Base-by-base conservation (phyloP, 306 rosid genomes). In the Malus sieversii region DNA sequence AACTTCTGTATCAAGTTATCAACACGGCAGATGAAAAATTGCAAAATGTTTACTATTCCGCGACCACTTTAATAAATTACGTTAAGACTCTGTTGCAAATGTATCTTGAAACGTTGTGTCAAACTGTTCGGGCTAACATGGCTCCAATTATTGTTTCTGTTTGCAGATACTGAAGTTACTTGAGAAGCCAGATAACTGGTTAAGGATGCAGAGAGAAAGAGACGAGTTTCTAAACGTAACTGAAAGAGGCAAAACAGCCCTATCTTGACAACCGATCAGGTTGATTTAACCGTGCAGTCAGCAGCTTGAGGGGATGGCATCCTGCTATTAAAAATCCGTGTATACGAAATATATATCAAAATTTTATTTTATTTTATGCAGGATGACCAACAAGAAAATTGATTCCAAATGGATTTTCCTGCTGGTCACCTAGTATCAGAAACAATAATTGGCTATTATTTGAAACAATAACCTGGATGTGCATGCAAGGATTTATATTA, bases 131-230 rank as follows among this genome's bases (percentile, higher is more conserved):
- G 7, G 48, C 38, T 35, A 23, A 53, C 29, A 33, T 5, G 57
- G 57, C n/a, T 3, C 10, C 30, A 4, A 30, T 18, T 68, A 14
- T 58, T 52, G 18, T 64, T 70, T 32, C 12, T 53, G 19, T 60
- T 75, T 75, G 60, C 79, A 86, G 89, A 80, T 86, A 72, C 71
- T 81, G 72, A 75, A 81, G 77, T 42, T 86, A 40, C 76, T 86
- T 55, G 84, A 83, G 80, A 78, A 86, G 61, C 84, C 87, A 35
- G 84, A 77, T 10, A 71, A 78, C 73, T 70, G 82, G 83, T 38
- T 80, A 48, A 78, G 74, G 66, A 86, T 83, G 85, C 85, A 66
- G 74, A 77, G 75, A 44, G 85, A 75, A 35, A 80, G 83, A 45
- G 81, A 85, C 38, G 82, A 80, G 68, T 66, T 83, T 40, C 59